These are phyloP conservation scores for Kurtzmaniella natalensis DNA, from an alignment of 1,139 yeast genomes.

Conservation along the genomic window DNA sequence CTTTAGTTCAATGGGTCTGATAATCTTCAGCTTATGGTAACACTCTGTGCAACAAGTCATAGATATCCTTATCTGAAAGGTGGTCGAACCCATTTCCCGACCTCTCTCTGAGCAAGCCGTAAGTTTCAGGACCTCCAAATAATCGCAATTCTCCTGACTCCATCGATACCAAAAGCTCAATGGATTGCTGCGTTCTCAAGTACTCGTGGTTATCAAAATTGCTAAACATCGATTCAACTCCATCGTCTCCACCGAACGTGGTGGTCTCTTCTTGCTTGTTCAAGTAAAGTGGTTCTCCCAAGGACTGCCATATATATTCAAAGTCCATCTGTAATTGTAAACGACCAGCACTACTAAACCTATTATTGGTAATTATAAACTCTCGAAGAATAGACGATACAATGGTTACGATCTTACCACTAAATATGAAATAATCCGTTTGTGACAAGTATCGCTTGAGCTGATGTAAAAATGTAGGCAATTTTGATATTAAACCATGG, in stretches of 20 bases:
- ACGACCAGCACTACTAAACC: slow-evolving; percentile 55
- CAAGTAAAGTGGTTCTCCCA: slow-evolving; percentile 24
- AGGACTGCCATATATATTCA: slow-evolving; percentile 34
- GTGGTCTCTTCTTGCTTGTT: too few relatives aligned
- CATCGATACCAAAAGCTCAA: slow-evolving; percentile 35
- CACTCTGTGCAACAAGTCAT: slow-evolving; percentile 26
- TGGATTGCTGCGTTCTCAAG: slow-evolving; percentile 29
- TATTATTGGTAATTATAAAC: slow-evolving; percentile 59
- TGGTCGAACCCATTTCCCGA: slow-evolving; percentile 19
- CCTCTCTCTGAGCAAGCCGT: slow-evolving; percentile 18
- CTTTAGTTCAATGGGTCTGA: too few relatives aligned
- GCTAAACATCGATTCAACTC: slow-evolving; percentile 12
- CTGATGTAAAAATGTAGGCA: slow-evolving; percentile 33
- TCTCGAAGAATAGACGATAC: slow-evolving; percentile 51
- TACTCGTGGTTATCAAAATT: slow-evolving; percentile 27
- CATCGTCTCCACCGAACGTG: neutral
- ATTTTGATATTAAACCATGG: slow-evolving; percentile 25
- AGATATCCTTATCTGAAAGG: slow-evolving; percentile 34
- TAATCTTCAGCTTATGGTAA: too few relatives aligned
- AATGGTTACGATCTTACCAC: slow-evolving; percentile 39
- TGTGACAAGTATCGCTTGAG: slow-evolving; percentile 26
- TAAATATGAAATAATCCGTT: slow-evolving; percentile 24
- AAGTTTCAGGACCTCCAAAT: slow-evolving; percentile 13
- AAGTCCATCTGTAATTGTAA: slow-evolving; percentile 55
- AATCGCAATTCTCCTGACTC: slow-evolving; percentile 18